Base-by-base conservation (phyloP, 1,284 basidiomycete genomes). In the Boletus sp. region DNA sequence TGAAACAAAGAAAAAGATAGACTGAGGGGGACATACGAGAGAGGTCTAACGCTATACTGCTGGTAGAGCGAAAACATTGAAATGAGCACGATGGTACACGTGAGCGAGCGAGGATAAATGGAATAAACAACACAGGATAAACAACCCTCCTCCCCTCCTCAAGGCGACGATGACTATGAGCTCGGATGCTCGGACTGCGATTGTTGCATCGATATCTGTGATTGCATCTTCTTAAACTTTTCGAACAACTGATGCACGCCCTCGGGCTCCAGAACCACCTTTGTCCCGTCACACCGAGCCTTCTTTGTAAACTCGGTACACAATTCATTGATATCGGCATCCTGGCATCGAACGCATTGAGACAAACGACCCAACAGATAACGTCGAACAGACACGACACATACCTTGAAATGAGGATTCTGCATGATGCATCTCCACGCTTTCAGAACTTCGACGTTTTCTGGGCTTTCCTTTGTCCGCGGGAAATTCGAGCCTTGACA, bases 251-350 rank as follows among this genome's bases (percentile, higher is more conserved):
- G 78, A 62, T 78, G 76, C 62, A 90, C 85, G 35, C 85, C 83
- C 65, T 81, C 77, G 16, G 88, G 88, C 67, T 91, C 87, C 51
- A 91, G 75, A 22, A 91, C 89, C 44, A 91, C 86, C 74, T 89
- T 89, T 35, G 83, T 84, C 35, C 91, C 90, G 62, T 92, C 89
- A 67, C 90, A 92, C 52, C 83, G 80, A 49, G 91, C 90, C 75
- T 92, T 92, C 66, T 74, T 80, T 45, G 88, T 82, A 67, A 92
- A 91, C 72, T 91, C 88, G 11, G 82, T 69, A 67, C 90, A 92
- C 20, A 92, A 76, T 51, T 86, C 79, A 63, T 88, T 89, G 61
- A 92, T 84, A 65, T 92, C 90, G 42, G 82, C 77, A 63, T 90
- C 87, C 87, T 91, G 63, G 47, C 24, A 27, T 46, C 29, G 3